A percentile compares a stretch with the other conserved stretches of the same genome.
Evolutionary conservation across 2,329 filamentous ascomycete species (phyloP).

Genomic region (Fusarium veterinarium): DNA sequence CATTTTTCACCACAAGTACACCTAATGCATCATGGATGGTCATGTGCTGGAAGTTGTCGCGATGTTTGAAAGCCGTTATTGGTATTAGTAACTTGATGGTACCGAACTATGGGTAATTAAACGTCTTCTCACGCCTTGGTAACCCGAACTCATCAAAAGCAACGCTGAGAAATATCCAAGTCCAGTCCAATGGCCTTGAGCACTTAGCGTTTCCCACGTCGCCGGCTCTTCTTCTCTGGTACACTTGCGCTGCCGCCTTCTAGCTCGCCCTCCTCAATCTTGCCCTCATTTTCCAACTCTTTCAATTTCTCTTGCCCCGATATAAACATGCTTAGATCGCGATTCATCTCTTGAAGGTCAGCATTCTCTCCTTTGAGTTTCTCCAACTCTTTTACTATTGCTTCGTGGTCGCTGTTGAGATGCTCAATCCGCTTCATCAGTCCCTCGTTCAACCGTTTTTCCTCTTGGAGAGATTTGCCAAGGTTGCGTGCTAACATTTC

Average conservation of each 20-base stretch:
- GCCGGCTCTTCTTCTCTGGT: slow-evolving; percentile 68
- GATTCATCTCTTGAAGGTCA: slow-evolving; percentile 86
- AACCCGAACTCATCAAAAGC: background rate
- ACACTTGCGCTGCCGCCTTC: slow-evolving; percentile 78
- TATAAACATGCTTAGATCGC: slow-evolving; percentile 89
- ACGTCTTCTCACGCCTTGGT: background rate
- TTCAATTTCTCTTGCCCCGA: slow-evolving; percentile 83
- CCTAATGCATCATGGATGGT: background rate
- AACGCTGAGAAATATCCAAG: background rate
- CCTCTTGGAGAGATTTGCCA: slow-evolving; percentile 82
- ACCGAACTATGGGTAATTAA: background rate
- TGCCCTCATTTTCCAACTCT: slow-evolving; percentile 71
- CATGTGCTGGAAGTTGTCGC: background rate
- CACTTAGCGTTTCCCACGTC: slow-evolving; percentile 57
- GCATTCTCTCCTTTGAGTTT: slow-evolving; percentile 71
- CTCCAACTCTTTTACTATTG: slow-evolving; percentile 66
- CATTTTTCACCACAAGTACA: background rate
- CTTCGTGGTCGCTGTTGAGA: slow-evolving; percentile 71
- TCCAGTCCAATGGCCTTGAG: background rate
- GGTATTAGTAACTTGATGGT: background rate
- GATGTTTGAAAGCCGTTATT: background rate
- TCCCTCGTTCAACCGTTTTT: slow-evolving; percentile 85
- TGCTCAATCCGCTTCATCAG: slow-evolving; percentile 85
- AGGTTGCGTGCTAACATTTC: slow-evolving; percentile 80
- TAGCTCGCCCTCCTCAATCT: slow-evolving; percentile 75